Base-by-base conservation (phyloP, 2,329 filamentous ascomycete species). In the Blastomyces silverae region DNA sequence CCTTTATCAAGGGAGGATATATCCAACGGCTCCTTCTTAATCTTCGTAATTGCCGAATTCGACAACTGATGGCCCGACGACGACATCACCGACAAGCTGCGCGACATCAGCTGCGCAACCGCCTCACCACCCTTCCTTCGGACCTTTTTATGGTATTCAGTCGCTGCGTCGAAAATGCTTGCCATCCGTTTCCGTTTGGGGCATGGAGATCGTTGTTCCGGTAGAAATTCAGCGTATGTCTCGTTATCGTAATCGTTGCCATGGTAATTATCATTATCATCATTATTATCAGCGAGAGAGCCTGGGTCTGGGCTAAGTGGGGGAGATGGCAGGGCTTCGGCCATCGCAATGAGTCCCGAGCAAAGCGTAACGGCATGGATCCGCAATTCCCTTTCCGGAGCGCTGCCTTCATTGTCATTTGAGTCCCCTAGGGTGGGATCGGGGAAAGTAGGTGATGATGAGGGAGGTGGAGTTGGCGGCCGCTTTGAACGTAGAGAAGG, bases 121-220 rank as follows among this genome's bases (percentile, higher is more conserved):
- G 71, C 74, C 66, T 75, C 74, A 5, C 76, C 76, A 50, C 77
- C 77, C 59, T 73, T 75, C 67, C 77, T 75, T 46, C 76, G 74
- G 28, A 79, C 76, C 59, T 72, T 71, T 42, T 73, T 75, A 65
- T 79, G 77, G 69, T 78, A 76, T 60, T 78, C 75, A 3, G 76
- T 73, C 11, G 75, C 77, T 3, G 73, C 73, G 65, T 79, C 77
- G 56, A 79, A 79, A 1, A 79, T 70, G 1, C 73, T 78, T 50
- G 75, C 74, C n/a, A 79, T 75, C 46, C 77, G 73, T 68, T 78
- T 79, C 55, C 77, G 73, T 66, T 79, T 79, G 2, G 77, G 77
- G 56, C 76, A 79, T 4, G 76, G 76, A 1, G 76, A 77, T 62
- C 71, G 71, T 17, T 74, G 67, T 64, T 77, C 75, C 2, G 73